Evolutionary conservation across 2,329 filamentous ascomycete species (phyloP).

Genomic region (Penicillium expansum): DNA sequence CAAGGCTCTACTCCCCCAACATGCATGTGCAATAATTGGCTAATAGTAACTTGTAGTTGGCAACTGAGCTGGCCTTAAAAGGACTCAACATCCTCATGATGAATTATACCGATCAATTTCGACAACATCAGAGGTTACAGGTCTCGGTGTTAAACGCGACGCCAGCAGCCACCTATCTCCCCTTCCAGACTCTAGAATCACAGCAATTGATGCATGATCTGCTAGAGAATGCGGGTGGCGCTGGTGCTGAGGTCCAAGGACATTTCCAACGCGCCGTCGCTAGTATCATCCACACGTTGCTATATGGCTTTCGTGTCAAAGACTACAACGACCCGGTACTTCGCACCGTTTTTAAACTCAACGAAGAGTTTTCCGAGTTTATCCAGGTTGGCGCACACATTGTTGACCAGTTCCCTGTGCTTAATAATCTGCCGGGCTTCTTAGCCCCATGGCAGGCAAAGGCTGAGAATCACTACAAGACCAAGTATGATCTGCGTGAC

Average conservation of each 20-base stretch:
- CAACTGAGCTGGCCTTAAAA: constrained; percentile 19
- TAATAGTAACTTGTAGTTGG: neutral
- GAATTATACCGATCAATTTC: constrained; percentile 52
- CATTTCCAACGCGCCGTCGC: neutral
- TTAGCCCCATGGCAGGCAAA: constrained; percentile 47
- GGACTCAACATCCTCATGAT: constrained; percentile 49
- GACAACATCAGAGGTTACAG: constrained; percentile 44
- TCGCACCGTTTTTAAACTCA: neutral
- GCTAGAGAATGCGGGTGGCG: neutral
- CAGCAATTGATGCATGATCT: neutral
- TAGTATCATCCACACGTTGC: neutral
- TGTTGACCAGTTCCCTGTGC: constrained; percentile 47
- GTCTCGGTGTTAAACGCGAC: constrained; percentile 46
- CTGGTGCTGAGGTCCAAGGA: neutral
- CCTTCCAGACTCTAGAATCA: neutral
- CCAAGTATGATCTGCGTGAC: neutral
- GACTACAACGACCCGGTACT: neutral
- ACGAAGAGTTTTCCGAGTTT: neutral
- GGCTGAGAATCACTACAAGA: constrained; percentile 15
- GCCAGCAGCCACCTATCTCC: constrained; percentile 14
- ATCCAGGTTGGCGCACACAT: neutral
- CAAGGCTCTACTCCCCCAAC: neutral
- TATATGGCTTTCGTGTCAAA: neutral
- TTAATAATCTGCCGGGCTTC: constrained; percentile 45
- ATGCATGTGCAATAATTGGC: neutral